Percentiles rank a stretch among this genome's conserved stretches.
phyloP scores from a whole-genome alignment of 176 grass and related monocot genomes.

The Aegilops sharonensis region DNA sequence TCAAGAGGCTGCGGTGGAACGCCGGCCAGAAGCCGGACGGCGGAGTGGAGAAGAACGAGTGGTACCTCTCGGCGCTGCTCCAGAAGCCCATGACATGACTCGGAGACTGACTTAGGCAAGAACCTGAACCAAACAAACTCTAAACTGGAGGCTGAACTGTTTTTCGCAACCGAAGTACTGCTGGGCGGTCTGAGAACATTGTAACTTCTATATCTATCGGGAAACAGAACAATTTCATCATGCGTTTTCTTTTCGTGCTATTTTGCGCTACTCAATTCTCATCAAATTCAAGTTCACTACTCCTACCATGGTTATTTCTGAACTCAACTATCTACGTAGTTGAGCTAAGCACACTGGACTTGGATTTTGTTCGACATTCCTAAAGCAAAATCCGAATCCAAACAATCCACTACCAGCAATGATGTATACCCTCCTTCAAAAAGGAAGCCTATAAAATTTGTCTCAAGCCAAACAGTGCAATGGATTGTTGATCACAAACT shows the following conservation, averaged over 20 bases:
- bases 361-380: not conserved
- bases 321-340: not conserved
- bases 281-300: not conserved
- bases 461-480: too few species aligned
- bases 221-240: not conserved
- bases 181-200: not conserved
- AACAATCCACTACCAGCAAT: not conserved
- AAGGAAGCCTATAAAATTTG: too few species aligned
- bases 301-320: not conserved
- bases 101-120: not conserved
- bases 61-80: conserved; percentile 55
- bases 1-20: conserved; percentile 43
- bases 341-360: not conserved
- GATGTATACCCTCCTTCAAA: not conserved
- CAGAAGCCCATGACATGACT: conserved; percentile 45
- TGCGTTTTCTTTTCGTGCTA: not conserved
- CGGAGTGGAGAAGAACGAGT: conserved; percentile 34
- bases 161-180: not conserved
- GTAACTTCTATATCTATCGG: not conserved
- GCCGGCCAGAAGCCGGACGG: conserved; percentile 42
- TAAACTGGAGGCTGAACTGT: not conserved
- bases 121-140: not conserved
- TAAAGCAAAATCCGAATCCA: not conserved
- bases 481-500: too few species aligned
- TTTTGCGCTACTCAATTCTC: not conserved